These are phyloP conservation scores for Talaromyces sp. DNA, from an alignment of 2,329 filamentous ascomycete genomes.

Conservation along the genomic window DNA sequence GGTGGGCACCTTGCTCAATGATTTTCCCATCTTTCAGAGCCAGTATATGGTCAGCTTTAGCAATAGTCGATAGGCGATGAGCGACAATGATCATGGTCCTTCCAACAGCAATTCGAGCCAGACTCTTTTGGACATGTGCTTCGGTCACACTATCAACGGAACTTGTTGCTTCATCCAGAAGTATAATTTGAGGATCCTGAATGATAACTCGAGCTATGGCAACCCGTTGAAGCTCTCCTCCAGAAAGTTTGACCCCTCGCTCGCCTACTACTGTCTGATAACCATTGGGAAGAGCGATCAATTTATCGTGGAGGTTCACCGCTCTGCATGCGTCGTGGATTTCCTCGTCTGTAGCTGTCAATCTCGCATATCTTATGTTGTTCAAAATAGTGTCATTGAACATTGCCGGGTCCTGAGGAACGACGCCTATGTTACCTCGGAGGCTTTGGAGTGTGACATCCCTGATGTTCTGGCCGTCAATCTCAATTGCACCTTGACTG, in stretches of 20 bases:
- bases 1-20: slow-evolving; percentile 84
- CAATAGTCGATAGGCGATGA: slow-evolving; percentile 90
- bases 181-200: slow-evolving; percentile 81
- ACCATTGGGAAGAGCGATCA: slow-evolving; percentile 71
- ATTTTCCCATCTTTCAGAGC: slow-evolving; percentile 81
- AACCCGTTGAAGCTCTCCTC: slow-evolving; percentile 94
- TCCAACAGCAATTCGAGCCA: slow-evolving; percentile 77
- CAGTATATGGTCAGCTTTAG: slow-evolving; percentile 89
- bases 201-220: slow-evolving; percentile 88
- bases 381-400: slow-evolving; percentile 84
- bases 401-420: slow-evolving; percentile 86
- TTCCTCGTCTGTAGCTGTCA: slow-evolving; percentile 71
- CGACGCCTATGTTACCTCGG: slow-evolving; percentile 83
- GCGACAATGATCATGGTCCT: slow-evolving; percentile 95
- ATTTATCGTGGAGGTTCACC: slow-evolving; percentile 92
- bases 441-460: slow-evolving; percentile 83
- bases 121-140: slow-evolving; percentile 84
- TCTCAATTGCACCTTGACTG: slow-evolving; percentile 67
- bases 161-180: slow-evolving; percentile 92
- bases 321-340: slow-evolving; percentile 62
- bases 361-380: slow-evolving; percentile 82
- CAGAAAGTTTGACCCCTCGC: slow-evolving; percentile 83
- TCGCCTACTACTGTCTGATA: slow-evolving; percentile 96
- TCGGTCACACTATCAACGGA: slow-evolving; percentile 92
- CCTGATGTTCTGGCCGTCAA: slow-evolving; percentile 78